Conservation (phyloP, 257 asterid species). For the Knoxia roxburghii region DNA sequence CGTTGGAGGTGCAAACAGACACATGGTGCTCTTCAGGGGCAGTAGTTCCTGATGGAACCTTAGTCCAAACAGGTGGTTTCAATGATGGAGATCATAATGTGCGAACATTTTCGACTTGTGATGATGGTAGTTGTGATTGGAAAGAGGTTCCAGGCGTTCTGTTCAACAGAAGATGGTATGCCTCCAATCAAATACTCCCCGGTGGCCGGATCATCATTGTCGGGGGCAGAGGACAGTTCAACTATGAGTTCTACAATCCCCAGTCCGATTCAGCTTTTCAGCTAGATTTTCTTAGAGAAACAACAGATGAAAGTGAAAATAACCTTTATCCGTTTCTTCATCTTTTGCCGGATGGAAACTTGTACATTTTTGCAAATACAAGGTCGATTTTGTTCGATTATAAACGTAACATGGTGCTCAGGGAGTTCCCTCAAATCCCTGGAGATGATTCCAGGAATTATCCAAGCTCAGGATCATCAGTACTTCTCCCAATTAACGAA, state of each 20-base stretch:
- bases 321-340: slow-evolving; percentile 66
- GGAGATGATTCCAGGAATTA: slow-evolving; percentile 56
- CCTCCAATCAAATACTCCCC: slow-evolving; percentile 58
- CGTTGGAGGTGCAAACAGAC: slow-evolving; percentile 53
- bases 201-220: slow-evolving; percentile 52
- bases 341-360: slow-evolving; percentile 57
- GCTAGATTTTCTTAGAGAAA: slow-evolving; percentile 46
- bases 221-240: slow-evolving; percentile 60
- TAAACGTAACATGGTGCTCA: slow-evolving; percentile 23
- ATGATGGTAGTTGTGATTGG: slow-evolving; percentile 41
- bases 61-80: slow-evolving; percentile 70
- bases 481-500: slow-evolving; percentile 54
- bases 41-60: slow-evolving; percentile 46
- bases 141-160: slow-evolving; percentile 34
- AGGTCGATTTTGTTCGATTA: slow-evolving; percentile 46
- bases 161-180: slow-evolving; percentile 53
- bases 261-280: slow-evolving; percentile 4
- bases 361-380: slow-evolving; percentile 56
- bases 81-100: slow-evolving; percentile 44
- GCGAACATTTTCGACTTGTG: slow-evolving; percentile 35
- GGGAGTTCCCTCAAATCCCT: slow-evolving; percentile 39
- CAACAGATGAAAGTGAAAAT: slow-evolving; percentile 47
- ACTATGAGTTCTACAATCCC: slow-evolving; percentile 50
- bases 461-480: slow-evolving; percentile 69
- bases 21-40: slow-evolving; percentile 87